phyloP scores from a whole-genome alignment of 148 eudicot genomes.

The Selenicereus undatus region DNA sequence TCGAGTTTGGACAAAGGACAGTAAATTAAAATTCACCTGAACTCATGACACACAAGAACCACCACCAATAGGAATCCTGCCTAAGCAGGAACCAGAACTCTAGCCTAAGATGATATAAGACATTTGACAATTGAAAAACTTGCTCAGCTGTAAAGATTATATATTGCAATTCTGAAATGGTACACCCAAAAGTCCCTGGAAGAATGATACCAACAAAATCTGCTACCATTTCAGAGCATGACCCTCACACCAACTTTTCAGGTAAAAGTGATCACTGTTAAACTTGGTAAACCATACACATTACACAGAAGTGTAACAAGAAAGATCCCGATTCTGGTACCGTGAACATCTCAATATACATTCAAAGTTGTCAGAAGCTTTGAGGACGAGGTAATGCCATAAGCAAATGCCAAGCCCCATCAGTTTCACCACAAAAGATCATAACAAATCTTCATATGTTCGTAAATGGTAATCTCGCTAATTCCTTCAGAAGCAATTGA shows the following conservation, averaged over 20 bases:
- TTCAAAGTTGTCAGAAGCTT: conserved; percentile 16
- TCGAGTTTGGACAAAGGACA: no score
- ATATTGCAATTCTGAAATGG: conserved; percentile 7
- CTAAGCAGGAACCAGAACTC: no score
- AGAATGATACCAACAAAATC: conserved; percentile 7
- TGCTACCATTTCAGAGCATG: conserved; percentile 8
- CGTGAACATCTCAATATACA: conserved; percentile 26
- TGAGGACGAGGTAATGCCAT: neutral
- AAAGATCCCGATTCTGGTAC: conserved; percentile 12
- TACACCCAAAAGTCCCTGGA: conserved; percentile 7
- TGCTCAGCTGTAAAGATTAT: conserved; percentile 6
- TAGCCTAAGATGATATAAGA: neutral
- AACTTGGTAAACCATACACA: conserved; percentile 12
- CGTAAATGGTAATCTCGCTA: conserved; percentile 7
- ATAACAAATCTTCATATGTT: conserved; percentile 12
- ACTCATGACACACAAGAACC: no score
- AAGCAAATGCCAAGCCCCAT: conserved; percentile 14
- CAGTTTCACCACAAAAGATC: conserved; percentile 12
- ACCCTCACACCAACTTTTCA: neutral
- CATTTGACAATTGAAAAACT: conserved; percentile 6
- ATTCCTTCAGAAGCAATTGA: conserved; percentile 6
- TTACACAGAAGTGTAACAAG: conserved; percentile 5
- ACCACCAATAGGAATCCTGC: no score
- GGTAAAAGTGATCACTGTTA: conserved; percentile 5
- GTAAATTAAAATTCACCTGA: no score